Base-by-base conservation (phyloP, 306 rosid species). In the Parietaria judaica region DNA sequence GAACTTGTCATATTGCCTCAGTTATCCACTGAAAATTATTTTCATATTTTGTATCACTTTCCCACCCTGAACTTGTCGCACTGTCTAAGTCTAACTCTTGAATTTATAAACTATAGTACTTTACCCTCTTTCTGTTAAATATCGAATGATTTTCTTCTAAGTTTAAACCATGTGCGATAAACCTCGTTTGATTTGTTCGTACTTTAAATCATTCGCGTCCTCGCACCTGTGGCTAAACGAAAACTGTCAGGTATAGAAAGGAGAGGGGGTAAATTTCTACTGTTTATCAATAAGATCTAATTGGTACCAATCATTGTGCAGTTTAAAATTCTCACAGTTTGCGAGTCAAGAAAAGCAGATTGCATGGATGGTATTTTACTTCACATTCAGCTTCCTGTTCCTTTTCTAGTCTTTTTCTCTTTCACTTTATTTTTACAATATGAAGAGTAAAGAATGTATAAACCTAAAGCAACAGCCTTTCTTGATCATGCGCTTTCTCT, bases 301-400 rank as follows among this genome's bases (percentile, higher is more conserved):
- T 5, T 34, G 77, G 5, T 70, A 31, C 67, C 64, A 57, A 8
- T 53, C 72, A 41, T 75, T 68, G 64, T 58, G 78, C 88, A 94
- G 99, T 89, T 63, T 69, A 94, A 80, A 80, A 88, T 94, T 60
- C 80, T 94, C 60, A 65, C 99, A 46, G 66, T 88, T 73, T 94
- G 97, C 78, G 94, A 86, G 67, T 86, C 99, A 17, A 76, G 65
- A 66, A 76, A 63, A 14, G 23, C 43, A 13, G 86, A 86, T 55
- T 52, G 6, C 52, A 54, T 61, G 16, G 86, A 79, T 75, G 99
- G 99, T 88, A 82, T 60, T 55, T 34, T 61, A 36, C 23, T 64
- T 36, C 15, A 23, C 31, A 60, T 14, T 12, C 16, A 15, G 59
- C 54, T 38, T 58, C 44, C 47, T 9, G 37, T 51, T 8, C 34